Evolutionary conservation across 306 rosid genomes (phyloP).

Genomic region (Quercus cerris): DNA sequence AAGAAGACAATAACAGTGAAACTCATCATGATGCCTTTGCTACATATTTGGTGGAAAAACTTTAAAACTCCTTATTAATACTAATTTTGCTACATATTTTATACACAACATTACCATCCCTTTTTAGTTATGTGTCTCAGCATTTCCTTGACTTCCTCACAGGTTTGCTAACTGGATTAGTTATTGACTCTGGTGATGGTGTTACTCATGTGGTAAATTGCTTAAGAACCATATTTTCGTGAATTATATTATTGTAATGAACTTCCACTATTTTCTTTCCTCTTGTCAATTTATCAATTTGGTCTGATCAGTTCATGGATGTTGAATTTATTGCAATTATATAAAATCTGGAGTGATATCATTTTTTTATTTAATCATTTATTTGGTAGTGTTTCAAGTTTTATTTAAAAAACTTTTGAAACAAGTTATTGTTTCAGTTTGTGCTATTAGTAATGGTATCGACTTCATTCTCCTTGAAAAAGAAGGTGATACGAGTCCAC

Average conservation of each 20-base stretch:
- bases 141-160: constrained; percentile 30
- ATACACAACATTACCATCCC: neutral
- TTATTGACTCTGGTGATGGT: constrained; percentile 97
- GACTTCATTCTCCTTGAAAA: too few species aligned
- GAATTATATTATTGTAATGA: neutral
- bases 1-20: neutral
- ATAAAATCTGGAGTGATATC: too few species aligned
- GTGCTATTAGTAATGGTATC: too few species aligned
- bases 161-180: constrained; percentile 98
- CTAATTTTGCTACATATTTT: neutral
- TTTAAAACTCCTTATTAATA: neutral
- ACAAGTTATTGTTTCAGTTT: too few species aligned
- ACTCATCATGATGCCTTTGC: constrained; percentile 5
- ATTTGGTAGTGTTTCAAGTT: too few species aligned
- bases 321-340: too few species aligned
- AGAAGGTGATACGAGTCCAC: too few species aligned
- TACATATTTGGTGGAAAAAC: constrained; percentile 4
- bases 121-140: constrained; percentile 14
- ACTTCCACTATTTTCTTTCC: neutral
- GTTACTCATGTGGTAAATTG: constrained; percentile 97
- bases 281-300: constrained; percentile 10
- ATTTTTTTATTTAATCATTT: too few species aligned
- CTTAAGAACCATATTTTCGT: constrained; percentile 1
- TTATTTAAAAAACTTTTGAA: too few species aligned
- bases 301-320: neutral